These are phyloP conservation scores for Arachis stenosperma DNA, from an alignment of 306 rosid species.

Conservation along the genomic window DNA sequence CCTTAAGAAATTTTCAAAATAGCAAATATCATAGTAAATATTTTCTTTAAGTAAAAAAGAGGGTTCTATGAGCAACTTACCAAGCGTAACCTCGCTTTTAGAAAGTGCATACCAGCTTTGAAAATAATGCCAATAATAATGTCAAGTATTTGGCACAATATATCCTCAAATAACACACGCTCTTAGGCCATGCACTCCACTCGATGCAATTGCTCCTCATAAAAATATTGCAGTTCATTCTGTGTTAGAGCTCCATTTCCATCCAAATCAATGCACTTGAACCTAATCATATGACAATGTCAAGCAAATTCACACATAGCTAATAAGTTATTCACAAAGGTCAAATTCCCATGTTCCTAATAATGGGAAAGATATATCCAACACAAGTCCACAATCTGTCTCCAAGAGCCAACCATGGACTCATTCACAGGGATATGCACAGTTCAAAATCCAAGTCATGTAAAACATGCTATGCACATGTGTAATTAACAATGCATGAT, in stretches of 20 bases:
- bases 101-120: no score
- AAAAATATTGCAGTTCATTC: no score
- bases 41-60: no score
- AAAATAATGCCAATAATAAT: slow-evolving; percentile 48
- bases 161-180: slow-evolving; percentile 98
- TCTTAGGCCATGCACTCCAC: slow-evolving; percentile 99
- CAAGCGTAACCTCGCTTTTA: no score
- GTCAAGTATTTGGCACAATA: slow-evolving; percentile 95
- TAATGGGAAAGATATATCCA: neutral
- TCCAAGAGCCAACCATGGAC: slow-evolving; percentile 18
- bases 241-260: no score
- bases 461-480: slow-evolving; percentile 17
- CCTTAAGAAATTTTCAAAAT: no score
- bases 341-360: slow-evolving; percentile 9
- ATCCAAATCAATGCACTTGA: slow-evolving; percentile 71
- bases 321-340: slow-evolving; percentile 34
- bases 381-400: neutral
- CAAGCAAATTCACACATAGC: slow-evolving; percentile 34
- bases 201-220: slow-evolving; percentile 32
- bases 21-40: no score
- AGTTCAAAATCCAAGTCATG: slow-evolving; percentile 24
- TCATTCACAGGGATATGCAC: neutral
- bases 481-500: slow-evolving; percentile 15
- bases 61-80: no score
- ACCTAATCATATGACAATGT: slow-evolving; percentile 59